Conservation (phyloP, 176 grass and related monocot species). For the Aegilops umbellulata region DNA sequence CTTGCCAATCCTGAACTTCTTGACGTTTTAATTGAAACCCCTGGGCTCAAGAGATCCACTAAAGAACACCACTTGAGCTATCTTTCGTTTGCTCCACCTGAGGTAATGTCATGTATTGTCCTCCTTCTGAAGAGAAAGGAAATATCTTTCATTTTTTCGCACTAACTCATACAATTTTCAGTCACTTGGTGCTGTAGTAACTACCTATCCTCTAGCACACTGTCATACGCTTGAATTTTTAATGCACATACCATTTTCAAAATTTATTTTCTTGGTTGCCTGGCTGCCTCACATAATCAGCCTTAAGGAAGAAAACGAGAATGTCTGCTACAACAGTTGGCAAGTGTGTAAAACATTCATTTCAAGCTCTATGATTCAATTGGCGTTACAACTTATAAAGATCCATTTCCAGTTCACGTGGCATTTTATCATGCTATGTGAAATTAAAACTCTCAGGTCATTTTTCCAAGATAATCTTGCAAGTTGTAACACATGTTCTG, state of each 20-base stretch:
- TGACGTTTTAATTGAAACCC: constrained; percentile 66
- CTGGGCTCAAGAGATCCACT: constrained; percentile 55
- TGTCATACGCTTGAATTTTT: background rate
- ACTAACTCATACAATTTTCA: background rate
- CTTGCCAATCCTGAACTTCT: constrained; percentile 61
- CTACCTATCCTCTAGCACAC: background rate
- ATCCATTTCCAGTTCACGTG: background rate
- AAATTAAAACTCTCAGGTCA: background rate
- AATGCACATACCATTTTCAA: background rate
- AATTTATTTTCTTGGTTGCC: background rate
- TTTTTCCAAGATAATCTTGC: background rate
- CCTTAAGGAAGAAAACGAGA: background rate
- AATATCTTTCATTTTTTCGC: background rate
- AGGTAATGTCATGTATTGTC: constrained; percentile 40
- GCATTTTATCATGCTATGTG: background rate
- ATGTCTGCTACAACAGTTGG: background rate
- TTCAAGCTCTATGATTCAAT: background rate
- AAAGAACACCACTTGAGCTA: constrained; percentile 55
- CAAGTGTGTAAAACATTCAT: background rate
- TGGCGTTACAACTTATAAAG: background rate
- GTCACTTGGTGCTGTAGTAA: background rate
- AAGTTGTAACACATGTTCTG: background rate
- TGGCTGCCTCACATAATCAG: background rate
- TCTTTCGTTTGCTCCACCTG: constrained; percentile 93
- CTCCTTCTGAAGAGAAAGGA: background rate